phyloP scores from a whole-genome alignment of 768 basidiomycete genomes.

The Boletus rufocinnamomeus region DNA sequence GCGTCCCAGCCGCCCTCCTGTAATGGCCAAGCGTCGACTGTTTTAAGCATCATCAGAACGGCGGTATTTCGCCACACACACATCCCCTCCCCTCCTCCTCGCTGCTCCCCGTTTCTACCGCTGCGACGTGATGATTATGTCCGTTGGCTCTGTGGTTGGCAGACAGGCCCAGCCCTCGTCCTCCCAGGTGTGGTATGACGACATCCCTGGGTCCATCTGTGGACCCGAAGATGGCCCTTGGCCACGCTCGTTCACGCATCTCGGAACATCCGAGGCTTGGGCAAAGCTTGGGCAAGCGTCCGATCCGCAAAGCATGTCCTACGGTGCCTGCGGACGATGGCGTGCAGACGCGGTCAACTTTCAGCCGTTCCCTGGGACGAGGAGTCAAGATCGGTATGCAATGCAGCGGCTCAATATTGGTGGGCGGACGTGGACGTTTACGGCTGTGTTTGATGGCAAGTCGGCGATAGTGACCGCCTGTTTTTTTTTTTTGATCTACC shows the following conservation, averaged over 20 bases:
- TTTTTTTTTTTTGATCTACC: background rate
- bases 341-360: slow-evolving; percentile 66
- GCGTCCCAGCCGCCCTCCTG: slow-evolving; percentile 14
- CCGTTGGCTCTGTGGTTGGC: slow-evolving; percentile 19
- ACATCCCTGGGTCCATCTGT: slow-evolving; percentile 63
- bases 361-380: slow-evolving; percentile 55
- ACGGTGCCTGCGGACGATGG: slow-evolving; percentile 40
- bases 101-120: slow-evolving; percentile 1
- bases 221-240: slow-evolving; percentile 66
- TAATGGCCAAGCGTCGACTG: slow-evolving; percentile 33
- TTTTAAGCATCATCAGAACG: slow-evolving; percentile 27
- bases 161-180: slow-evolving; percentile 19
- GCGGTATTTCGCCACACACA: slow-evolving; percentile 10
- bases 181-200: slow-evolving; percentile 54
- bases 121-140: slow-evolving; percentile 18
- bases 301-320: slow-evolving; percentile 48
- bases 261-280: slow-evolving; percentile 56
- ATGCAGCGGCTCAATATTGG: slow-evolving; percentile 56
- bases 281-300: slow-evolving; percentile 50
- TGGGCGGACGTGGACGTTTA: slow-evolving; percentile 62
- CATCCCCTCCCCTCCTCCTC: background rate
- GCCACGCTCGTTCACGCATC: slow-evolving; percentile 58
- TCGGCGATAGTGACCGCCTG: slow-evolving; percentile 1
- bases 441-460: slow-evolving; percentile 71
- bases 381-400: slow-evolving; percentile 66